These are phyloP conservation scores for Microsporum canis DNA, from an alignment of 2,329 filamentous ascomycete genomes.

Conservation along the genomic window DNA sequence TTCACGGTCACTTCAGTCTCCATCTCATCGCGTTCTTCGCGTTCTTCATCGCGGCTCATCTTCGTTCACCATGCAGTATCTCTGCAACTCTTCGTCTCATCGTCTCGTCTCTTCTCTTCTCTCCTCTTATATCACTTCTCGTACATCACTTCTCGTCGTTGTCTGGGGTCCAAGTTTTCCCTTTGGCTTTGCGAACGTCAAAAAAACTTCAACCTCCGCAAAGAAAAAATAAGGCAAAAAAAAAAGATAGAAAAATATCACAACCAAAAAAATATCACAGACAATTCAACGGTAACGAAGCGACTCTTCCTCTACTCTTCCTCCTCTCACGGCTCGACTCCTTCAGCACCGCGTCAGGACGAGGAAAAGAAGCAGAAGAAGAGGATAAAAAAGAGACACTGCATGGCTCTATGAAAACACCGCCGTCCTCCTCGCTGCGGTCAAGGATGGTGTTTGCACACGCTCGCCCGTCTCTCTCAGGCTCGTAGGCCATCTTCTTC, in stretches of 20 bases:
- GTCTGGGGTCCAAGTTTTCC: neutral
- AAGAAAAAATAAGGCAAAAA: neutral
- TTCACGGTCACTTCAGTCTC: neutral
- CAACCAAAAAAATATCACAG: neutral
- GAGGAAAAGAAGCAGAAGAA: neutral
- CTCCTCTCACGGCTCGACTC: neutral
- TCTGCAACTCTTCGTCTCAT: too few relatives aligned
- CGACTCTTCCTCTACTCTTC: neutral
- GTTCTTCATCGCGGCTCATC: too few relatives aligned
- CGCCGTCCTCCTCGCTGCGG: neutral
- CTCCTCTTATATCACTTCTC: too few relatives aligned
- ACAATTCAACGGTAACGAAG: neutral
- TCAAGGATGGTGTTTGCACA: conserved; percentile 33
- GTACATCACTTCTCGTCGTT: too few relatives aligned
- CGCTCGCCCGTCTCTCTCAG: conserved; percentile 24
- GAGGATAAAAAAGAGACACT: neutral
- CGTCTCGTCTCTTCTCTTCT: too few relatives aligned
- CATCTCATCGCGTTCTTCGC: neutral
- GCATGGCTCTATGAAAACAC: conserved; percentile 6
- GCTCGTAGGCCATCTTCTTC: conserved; percentile 35
- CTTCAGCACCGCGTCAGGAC: neutral
- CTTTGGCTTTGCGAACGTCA: neutral
- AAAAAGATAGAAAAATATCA: neutral
- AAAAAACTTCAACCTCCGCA: neutral
- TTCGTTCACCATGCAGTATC: too few relatives aligned